These are phyloP conservation scores for Trichoderma gamsii DNA, from an alignment of 495 filamentous ascomycete genomes.

Conservation along the genomic window DNA sequence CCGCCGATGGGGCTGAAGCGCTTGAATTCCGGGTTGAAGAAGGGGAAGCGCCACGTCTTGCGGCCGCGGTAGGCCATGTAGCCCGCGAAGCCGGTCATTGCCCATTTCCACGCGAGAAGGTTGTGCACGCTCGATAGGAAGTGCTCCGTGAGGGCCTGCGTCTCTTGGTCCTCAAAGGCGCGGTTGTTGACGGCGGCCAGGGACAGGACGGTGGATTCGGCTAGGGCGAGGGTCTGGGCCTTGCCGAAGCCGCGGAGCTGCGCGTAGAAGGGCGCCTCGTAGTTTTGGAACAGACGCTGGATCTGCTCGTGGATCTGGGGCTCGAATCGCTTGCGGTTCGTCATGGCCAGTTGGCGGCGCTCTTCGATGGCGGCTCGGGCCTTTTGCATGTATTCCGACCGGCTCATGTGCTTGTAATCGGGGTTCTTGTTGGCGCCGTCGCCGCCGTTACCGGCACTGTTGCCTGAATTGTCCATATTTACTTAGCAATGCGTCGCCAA, in stretches of 20 bases:
- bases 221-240: constrained; percentile 6
- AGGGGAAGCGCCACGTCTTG: constrained; percentile 4
- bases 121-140: constrained; percentile 8
- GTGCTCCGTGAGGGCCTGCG: neutral
- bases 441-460: neutral
- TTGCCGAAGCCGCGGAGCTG: neutral
- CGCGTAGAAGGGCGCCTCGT: neutral
- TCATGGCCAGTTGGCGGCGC: constrained; percentile 1
- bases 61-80: constrained; percentile 10
- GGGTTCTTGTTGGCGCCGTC: neutral
- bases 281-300: neutral
- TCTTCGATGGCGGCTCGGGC: constrained; percentile 5
- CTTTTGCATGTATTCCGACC: neutral
- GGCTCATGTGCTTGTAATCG: constrained; percentile 7
- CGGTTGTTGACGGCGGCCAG: constrained; percentile 7
- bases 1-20: constrained; percentile 10
- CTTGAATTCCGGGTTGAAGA: constrained; percentile 7
- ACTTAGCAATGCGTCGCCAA: too few species aligned
- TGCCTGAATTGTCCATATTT: neutral
- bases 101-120: constrained; percentile 7
- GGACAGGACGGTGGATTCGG: neutral
- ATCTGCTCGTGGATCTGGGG: constrained; percentile 12
- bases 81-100: neutral
- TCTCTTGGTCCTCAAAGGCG: neutral
- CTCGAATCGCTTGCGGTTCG: constrained; percentile 6